A percentile compares a stretch with the other conserved stretches of the same genome.
Evolutionary conservation across 352 stramenopile genomes (phyloP).

Genomic region (Phytophthora idaei): DNA sequence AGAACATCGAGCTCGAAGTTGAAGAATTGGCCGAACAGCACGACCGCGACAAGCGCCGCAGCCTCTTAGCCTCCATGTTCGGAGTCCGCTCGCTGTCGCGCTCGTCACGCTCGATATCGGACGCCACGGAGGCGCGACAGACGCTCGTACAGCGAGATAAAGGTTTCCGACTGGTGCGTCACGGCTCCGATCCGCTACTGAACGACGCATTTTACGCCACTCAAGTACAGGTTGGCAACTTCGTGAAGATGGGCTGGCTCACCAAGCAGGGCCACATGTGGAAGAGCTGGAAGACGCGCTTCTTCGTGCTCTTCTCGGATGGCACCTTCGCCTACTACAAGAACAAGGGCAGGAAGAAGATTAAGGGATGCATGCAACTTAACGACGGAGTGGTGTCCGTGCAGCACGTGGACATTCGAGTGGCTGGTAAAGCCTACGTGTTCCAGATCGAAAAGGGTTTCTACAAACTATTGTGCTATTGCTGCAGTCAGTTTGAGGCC

Average conservation of each 20-base stretch:
- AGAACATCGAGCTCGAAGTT: slow-evolving; percentile 40
- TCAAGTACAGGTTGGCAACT: slow-evolving; percentile 72
- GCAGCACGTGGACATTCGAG: slow-evolving; percentile 77
- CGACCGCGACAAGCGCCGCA: slow-evolving; percentile 31
- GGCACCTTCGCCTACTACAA: slow-evolving; percentile 88
- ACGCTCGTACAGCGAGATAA: slow-evolving; percentile 45
- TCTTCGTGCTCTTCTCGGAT: slow-evolving; percentile 86
- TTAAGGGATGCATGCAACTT: slow-evolving; percentile 83
- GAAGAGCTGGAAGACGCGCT: slow-evolving; percentile 89
- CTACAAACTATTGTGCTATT: slow-evolving; percentile 83
- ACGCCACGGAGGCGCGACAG: slow-evolving; percentile 17
- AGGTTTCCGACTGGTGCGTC: slow-evolving; percentile 45
- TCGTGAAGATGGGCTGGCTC: slow-evolving; percentile 85
- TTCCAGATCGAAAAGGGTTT: slow-evolving; percentile 89
- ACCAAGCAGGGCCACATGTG: slow-evolving; percentile 86
- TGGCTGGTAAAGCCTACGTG: slow-evolving; percentile 69
- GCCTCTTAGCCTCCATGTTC: slow-evolving; percentile 36
- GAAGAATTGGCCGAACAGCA: slow-evolving; percentile 29
- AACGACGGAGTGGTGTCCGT: slow-evolving; percentile 86
- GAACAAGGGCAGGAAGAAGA: slow-evolving; percentile 71
- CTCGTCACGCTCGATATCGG: slow-evolving; percentile 35
- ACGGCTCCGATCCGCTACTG: slow-evolving; percentile 65
- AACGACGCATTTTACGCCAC: slow-evolving; percentile 75
- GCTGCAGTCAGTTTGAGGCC: slow-evolving; percentile 75
- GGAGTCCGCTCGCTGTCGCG: slow-evolving; percentile 17